phyloP scores from a whole-genome alignment of 192 early-diverging fungal species.

The Phycomyces nitens region DNA sequence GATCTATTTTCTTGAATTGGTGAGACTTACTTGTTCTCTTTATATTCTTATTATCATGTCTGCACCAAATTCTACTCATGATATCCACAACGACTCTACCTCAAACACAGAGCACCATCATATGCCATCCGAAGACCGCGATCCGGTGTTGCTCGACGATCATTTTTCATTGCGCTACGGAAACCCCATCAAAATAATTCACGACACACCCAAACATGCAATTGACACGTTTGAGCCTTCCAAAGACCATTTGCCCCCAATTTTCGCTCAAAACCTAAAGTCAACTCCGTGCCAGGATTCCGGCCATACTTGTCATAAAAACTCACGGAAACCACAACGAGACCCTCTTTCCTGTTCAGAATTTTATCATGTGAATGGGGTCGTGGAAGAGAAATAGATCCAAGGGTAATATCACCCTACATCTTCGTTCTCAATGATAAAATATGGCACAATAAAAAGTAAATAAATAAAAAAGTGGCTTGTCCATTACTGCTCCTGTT shows the following conservation, averaged over 20 bases:
- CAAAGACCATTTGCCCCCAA: constrained; percentile 9
- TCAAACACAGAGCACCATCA: too few relatives aligned
- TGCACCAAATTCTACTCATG: neutral
- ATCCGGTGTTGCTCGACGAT: constrained; percentile 23
- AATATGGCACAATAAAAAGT: constrained; percentile 7
- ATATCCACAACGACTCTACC: too few relatives aligned
- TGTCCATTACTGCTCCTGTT: too few relatives aligned
- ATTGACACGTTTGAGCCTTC: constrained; percentile 11
- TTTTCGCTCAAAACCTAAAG: neutral
- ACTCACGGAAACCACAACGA: neutral
- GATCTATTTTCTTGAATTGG: too few relatives aligned
- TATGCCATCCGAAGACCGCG: neutral
- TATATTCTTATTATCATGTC: too few relatives aligned
- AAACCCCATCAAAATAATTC: constrained; percentile 24
- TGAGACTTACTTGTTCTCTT: too few relatives aligned
- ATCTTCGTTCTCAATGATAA: too few relatives aligned
- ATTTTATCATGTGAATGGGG: constrained; percentile 15
- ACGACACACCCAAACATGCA: constrained; percentile 8
- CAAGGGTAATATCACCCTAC: too few relatives aligned
- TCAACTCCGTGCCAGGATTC: neutral
- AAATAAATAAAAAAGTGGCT: constrained; percentile 4
- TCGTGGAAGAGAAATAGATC: constrained; percentile 14
- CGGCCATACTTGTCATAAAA: too few relatives aligned
- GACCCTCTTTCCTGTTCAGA: constrained; percentile 8
- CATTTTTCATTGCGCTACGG: constrained; percentile 22